Base-by-base conservation (phyloP, 169 alveolate genomes). In the Plasmodium cynomolgi region DNA sequence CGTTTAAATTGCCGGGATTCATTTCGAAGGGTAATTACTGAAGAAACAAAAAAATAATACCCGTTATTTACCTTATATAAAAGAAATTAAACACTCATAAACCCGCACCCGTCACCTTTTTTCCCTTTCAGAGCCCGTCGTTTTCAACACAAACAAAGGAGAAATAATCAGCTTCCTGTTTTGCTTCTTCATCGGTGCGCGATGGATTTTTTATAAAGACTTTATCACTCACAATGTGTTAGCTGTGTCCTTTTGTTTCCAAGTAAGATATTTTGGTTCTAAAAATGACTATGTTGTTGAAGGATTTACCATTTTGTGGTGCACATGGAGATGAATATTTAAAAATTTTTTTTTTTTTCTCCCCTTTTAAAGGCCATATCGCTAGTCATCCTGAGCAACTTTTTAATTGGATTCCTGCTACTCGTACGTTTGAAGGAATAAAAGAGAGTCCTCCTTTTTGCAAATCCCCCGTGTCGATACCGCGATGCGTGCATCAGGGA, bases 171-270 rank as follows among this genome's bases (percentile, higher is more conserved):
- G 84, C 56, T 90, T 90, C 50, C 29, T 90, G 23, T 8, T 90
- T 37, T 80, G 94, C 41, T 90, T 90, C 62, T 8, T 68, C 17
- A 90, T 90, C 50, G 94, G 94, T 50, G 75, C 26, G 26, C 91
- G 91, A 29, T 90, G 94, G 94, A 79, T 90, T 58, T 79, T 74
- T 81, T 90, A 80, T 50, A 90, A 90, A 50, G 94, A 81, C 41
- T 90, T 90, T 81, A 80, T 90, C 54, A 90, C 91, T 34, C 94
- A 90, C 58, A 90, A 90, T 44, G 54, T 90, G 23, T 71, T 90
- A n/a, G 94, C 94, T 15, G 91, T 90, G 82, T 90, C 94, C 74
- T 90, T 90, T 80, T 90, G 94, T 71, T 90, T 90, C 54, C 94
- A 90, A 90, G 94, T 90, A 90, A 29, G 41, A 75, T 39, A 34